Conservation (phyloP, 305 asterid species). For the Fraxinus latifolia region DNA sequence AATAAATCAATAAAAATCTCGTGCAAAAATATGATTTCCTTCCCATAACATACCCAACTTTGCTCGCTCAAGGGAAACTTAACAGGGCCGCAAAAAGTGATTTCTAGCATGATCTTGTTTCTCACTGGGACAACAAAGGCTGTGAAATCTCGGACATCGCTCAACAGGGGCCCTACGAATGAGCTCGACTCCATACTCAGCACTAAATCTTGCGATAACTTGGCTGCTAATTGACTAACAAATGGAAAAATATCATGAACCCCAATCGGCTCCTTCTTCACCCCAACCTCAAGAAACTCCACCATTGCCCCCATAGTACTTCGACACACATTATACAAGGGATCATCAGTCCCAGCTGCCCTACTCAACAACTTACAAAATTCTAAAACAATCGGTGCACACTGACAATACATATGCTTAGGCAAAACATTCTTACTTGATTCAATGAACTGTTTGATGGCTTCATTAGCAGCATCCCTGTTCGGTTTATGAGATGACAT, state of each 20-base stretch:
- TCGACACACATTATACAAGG: constrained; percentile 54
- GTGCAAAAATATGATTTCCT: constrained; percentile 43
- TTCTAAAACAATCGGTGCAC: constrained; percentile 49
- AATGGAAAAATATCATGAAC: constrained; percentile 51
- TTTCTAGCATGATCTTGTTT: constrained; percentile 31
- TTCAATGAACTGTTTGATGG: constrained; percentile 45
- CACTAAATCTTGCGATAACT: constrained; percentile 44
- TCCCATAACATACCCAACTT: constrained; percentile 24
- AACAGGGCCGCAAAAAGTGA: constrained; percentile 27
- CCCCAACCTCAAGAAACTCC: constrained; percentile 29
- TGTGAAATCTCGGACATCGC: constrained; percentile 55
- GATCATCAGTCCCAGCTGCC: constrained; percentile 46
- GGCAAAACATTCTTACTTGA: constrained; percentile 43
- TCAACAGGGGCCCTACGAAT: constrained; percentile 28
- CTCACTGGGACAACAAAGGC: constrained; percentile 41
- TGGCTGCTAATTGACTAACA: constrained; percentile 54
- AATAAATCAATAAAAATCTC: constrained; percentile 45
- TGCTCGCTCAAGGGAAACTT: constrained; percentile 38
- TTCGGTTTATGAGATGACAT: constrained; percentile 41
- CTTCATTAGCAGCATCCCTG: constrained; percentile 43
- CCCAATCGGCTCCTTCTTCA: constrained; percentile 28
- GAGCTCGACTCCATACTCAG: constrained; percentile 31
- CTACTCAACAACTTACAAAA: constrained; percentile 52
- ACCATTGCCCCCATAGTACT: constrained; percentile 60
- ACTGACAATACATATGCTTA: constrained; percentile 27